Conservation (phyloP, 192 early-diverging fungal species). For the Funneliformis geosporum region DNA sequence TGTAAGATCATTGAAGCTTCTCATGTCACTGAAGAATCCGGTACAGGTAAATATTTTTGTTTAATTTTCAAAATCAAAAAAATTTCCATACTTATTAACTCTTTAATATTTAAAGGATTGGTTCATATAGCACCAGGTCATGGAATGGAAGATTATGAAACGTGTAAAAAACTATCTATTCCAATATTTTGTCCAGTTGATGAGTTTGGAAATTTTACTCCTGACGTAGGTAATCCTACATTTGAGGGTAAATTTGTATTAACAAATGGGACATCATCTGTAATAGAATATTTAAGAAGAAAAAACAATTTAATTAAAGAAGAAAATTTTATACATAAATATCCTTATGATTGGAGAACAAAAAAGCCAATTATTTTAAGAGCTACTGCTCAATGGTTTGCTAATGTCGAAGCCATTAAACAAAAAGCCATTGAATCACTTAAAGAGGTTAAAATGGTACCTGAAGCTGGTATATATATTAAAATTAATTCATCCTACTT, state of each 20-base stretch:
- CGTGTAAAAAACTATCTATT: constrained; percentile 55
- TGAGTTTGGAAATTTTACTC: constrained; percentile 66
- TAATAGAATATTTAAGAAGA: constrained; percentile 54
- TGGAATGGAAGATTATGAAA: constrained; percentile 82
- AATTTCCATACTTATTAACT: too few relatives aligned
- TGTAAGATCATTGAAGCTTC: constrained; percentile 62
- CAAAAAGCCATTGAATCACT: constrained; percentile 60
- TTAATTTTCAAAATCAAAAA: neutral
- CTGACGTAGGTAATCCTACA: constrained; percentile 56
- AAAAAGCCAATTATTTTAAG: constrained; percentile 80
- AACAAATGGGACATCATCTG: constrained; percentile 55
- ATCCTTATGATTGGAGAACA: constrained; percentile 85
- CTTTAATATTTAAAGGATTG: constrained; percentile 49
- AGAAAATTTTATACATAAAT: constrained; percentile 66
- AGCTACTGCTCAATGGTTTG: constrained; percentile 85
- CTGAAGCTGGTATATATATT: constrained; percentile 48
- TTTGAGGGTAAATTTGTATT: constrained; percentile 66
- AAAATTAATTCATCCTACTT: neutral
- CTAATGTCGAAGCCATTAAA: constrained; percentile 66
- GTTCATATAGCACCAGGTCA: constrained; percentile 83
- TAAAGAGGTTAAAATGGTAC: constrained; percentile 57
- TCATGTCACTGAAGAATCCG: constrained; percentile 71
- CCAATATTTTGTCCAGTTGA: constrained; percentile 71
- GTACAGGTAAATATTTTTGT: constrained; percentile 44
- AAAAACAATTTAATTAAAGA: constrained; percentile 49